Evolutionary conservation across 1,139 yeast genomes (phyloP).

Genomic region (Lodderomyces theae): DNA sequence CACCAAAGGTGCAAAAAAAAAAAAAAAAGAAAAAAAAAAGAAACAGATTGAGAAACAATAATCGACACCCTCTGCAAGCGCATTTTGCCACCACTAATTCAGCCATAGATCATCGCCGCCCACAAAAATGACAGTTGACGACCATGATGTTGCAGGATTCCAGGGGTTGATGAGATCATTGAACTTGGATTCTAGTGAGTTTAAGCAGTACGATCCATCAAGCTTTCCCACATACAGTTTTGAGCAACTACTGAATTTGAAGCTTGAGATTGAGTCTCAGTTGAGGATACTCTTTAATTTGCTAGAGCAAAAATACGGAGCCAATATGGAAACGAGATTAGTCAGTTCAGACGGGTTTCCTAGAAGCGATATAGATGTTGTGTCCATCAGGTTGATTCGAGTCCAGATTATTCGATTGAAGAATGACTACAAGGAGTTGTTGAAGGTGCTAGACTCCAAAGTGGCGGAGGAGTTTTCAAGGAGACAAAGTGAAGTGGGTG

Average conservation of each 20-base stretch:
- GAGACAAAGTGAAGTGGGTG: slow-evolving; percentile 7
- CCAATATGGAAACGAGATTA: slow-evolving; percentile 64
- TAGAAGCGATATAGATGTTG: slow-evolving; percentile 77
- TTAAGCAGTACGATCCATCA: slow-evolving; percentile 19
- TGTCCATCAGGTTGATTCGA: slow-evolving; percentile 59
- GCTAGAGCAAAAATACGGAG: slow-evolving; percentile 33
- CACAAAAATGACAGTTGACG: slow-evolving; percentile 17
- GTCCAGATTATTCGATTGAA: slow-evolving; percentile 62
- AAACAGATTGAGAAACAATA: too few species aligned
- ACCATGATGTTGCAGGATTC: slow-evolving; percentile 26
- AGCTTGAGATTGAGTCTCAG: slow-evolving; percentile 33
- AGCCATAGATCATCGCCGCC: neutral
- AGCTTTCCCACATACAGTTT: slow-evolving; percentile 23
- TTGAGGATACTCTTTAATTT: slow-evolving; percentile 31
- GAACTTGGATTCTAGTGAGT: slow-evolving; percentile 31
- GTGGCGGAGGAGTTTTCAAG: slow-evolving; percentile 41
- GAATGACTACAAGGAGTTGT: slow-evolving; percentile 61
- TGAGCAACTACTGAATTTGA: slow-evolving; percentile 28
- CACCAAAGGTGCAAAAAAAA: neutral
- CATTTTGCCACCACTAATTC: neutral
- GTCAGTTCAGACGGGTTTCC: slow-evolving; percentile 80
- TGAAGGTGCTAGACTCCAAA: slow-evolving; percentile 46
- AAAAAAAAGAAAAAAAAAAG: neutral
- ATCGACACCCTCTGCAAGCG: neutral
- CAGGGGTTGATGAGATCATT: slow-evolving; percentile 40